Evolutionary conservation across 129 eudicot species (phyloP), one percentile per base, ranked within the genome.

Genomic region (Heracleum sosnowskyi): DNA sequence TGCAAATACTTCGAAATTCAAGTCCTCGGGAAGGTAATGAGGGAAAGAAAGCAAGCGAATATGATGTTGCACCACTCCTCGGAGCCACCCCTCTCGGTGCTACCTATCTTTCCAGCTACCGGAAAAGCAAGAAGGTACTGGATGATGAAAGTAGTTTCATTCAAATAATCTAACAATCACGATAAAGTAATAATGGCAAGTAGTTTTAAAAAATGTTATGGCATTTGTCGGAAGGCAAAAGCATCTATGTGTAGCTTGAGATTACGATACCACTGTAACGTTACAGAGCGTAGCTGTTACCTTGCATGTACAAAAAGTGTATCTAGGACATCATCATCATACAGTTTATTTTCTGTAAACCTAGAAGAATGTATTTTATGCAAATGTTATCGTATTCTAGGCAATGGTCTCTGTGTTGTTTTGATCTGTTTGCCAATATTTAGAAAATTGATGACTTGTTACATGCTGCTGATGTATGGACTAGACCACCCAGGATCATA

Each of bases 11-110:
- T 46, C 90, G 83, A 6, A 85, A 86, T 41, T 83, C 84, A 80
- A 79, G 73, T 46, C 80, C 90, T 1, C 33, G 26, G 13, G 77
- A 45, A 13, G 86, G 42, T 0, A 10, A 46, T 10, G 85, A 79
- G 68, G 88, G 82, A 47, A 84, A 82, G 68, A 89, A 80, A 70
- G 87, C 84, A 28, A 74, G 79, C 20, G 95, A 90, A 73, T 80
- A 79, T 39, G 96, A 90, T 35, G 86, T 86, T 41, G 85, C 91
- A 1, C 96, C 96, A 0, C 90, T 90, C 47, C 87, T 91, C 46
- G 83, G 86, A 29, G 82, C 77, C 33, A 89, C 76, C 45, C 82
- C n/a, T 29, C 17, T 41, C 1, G 60, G 77, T 29, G 57, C 60
- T 44, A 74, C 80, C 49, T 90, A 92, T 79, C 83, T 92, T 18